Conservation (phyloP, 805 yeast genomes). For the Tetrapisispora phaffii region DNA sequence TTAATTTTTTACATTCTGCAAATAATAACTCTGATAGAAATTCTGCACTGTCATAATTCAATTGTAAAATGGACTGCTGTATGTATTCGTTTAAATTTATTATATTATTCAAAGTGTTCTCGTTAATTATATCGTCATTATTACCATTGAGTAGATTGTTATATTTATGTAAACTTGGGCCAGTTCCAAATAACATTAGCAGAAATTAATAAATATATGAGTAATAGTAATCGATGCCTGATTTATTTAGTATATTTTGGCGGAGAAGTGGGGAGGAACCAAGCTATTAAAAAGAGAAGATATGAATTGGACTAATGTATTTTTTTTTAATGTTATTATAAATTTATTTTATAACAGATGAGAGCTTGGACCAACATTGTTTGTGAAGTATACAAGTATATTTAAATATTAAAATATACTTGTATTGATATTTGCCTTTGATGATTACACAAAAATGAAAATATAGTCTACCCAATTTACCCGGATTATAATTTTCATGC, state of each 20-base stretch:
- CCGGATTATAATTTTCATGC: background rate
- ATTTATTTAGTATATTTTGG: no score
- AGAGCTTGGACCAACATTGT: no score
- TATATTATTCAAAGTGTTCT: background rate
- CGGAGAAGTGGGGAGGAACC: no score
- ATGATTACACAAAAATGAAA: background rate
- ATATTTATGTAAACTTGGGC: background rate
- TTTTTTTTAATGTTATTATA: no score
- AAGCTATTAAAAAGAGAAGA: no score
- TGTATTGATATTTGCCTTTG: background rate
- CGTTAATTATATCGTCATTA: background rate
- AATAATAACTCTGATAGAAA: constrained; percentile 76
- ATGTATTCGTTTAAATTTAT: constrained; percentile 6
- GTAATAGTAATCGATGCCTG: background rate
- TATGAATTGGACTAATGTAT: no score
- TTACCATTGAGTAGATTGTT: background rate
- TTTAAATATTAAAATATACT: no score
- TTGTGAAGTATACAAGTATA: no score
- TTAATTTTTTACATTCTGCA: constrained; percentile 36
- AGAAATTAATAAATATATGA: background rate
- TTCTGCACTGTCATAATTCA: constrained; percentile 52
- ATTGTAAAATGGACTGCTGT: constrained; percentile 18
- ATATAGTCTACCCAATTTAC: background rate
- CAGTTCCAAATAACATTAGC: background rate
- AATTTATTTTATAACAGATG: no score